These are phyloP conservation scores for Erodium chrysanthum DNA, from an alignment of 441 rosid species.

Conservation along the genomic window DNA sequence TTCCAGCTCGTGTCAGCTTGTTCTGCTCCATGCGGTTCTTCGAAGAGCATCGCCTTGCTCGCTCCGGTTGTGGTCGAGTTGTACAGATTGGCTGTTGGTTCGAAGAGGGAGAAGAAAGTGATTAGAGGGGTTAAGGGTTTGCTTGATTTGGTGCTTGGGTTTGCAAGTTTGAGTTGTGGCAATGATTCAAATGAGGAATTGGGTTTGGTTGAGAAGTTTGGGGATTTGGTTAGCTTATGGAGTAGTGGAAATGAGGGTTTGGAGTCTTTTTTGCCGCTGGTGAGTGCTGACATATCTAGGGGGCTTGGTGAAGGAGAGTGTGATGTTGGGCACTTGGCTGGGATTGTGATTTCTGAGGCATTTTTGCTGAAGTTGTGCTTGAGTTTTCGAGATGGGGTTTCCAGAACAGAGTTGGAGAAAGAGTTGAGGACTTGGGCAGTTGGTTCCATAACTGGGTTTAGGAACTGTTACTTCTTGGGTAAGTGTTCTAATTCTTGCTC, in stretches of 20 bases:
- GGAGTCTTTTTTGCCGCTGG: slow-evolving; percentile 32
- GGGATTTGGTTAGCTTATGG: slow-evolving; percentile 37
- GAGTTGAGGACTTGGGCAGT: slow-evolving; percentile 37
- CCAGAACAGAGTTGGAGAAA: slow-evolving; percentile 26
- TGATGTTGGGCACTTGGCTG: slow-evolving; percentile 34
- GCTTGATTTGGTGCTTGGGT: slow-evolving; percentile 35
- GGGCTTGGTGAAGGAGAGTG: slow-evolving; percentile 21
- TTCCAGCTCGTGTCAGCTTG: slow-evolving; percentile 37
- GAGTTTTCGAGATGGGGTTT: slow-evolving; percentile 20
- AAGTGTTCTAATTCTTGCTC: slow-evolving; percentile 15
- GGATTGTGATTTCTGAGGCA: slow-evolving; percentile 33
- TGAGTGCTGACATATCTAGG: slow-evolving; percentile 22
- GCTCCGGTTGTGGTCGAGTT: slow-evolving; percentile 37
- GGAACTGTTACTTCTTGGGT: slow-evolving; percentile 42
- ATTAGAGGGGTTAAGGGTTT: slow-evolving; percentile 27
- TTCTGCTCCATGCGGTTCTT: slow-evolving; percentile 26
- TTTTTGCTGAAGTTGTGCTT: slow-evolving; percentile 42
- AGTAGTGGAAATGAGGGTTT: slow-evolving; percentile 19
- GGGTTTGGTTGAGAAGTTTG: slow-evolving; percentile 20
- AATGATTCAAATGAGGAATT: slow-evolving; percentile 20
- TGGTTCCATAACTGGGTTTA: slow-evolving; percentile 33
- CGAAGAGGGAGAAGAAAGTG: slow-evolving; percentile 29
- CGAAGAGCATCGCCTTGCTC: slow-evolving; percentile 37
- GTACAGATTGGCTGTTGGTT: slow-evolving; percentile 22
- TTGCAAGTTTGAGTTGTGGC: slow-evolving; percentile 29